Base-by-base conservation (phyloP, 306 rosid species). In the Vigna trinervia region DNA sequence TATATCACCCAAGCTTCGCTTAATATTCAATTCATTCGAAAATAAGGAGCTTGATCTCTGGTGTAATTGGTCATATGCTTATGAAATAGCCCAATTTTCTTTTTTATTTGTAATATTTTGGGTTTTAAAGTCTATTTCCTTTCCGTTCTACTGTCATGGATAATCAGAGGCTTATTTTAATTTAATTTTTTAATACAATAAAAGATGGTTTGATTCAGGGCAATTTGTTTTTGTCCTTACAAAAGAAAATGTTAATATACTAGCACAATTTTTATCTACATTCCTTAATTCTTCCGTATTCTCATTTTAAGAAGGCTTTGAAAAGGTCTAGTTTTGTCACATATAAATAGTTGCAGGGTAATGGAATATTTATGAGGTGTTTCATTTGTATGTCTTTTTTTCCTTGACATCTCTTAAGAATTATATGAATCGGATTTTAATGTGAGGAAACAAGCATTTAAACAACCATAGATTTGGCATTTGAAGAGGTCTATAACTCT, bases 11-110 rank as follows among this genome's bases (percentile, higher is more conserved):
- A 38, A 38, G 14, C 48, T n/a, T 56, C 4, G 28, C 36, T 63
- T 48, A 32, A 53, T 65, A 80, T 63, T 63, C 52, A 51, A 12
- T 71, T 61, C 39, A 7, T 71, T n/a, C n/a, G 12, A 47, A 43
- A 30, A 45, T 60, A 15, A 50, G 51, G 71, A 70, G 51, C 78
- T 38, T 61, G 36, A 13, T 64, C 39, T 80, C 57, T 50, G 45
- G 60, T 17, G 59, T 72, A 26, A 38, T 39, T 62, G 43, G 26
- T 17, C 19, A 62, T 26, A 22, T 71, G 58, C 66, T 79, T n/a
- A 70, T 70, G 51, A 14, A 48, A 34, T 70, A 22, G 56, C 32
- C 12, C 10, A 22, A 23, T 48, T 62, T 38, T 7, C 62, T 15
- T 60, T 39, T 79, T 36, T 26, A 8, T 38, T 30, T 39, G 14